These are phyloP conservation scores for Fibroporia radiculosa DNA, from an alignment of 768 basidiomycete genomes.

Conservation along the genomic window DNA sequence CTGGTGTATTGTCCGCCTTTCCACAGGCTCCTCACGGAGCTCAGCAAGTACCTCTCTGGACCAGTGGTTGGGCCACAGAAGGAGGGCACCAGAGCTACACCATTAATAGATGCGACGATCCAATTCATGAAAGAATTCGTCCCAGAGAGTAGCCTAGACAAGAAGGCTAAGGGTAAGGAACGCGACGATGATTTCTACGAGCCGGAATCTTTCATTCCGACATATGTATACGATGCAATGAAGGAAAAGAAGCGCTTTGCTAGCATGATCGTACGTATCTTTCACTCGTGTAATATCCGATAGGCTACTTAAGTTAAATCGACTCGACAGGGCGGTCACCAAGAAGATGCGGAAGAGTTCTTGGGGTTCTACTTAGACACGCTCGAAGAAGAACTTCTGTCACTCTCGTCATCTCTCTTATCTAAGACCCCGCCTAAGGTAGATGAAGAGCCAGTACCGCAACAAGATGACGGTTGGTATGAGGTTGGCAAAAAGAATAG, in stretches of 20 bases:
- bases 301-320: slow-evolving; percentile 7
- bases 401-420: slow-evolving; percentile 36
- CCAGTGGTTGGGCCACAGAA: slow-evolving; percentile 22
- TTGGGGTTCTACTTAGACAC: slow-evolving; percentile 96
- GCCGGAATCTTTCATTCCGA: slow-evolving; percentile 73
- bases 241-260: slow-evolving; percentile 92
- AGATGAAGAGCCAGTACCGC: slow-evolving; percentile 24
- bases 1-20: slow-evolving; percentile 89
- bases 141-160: slow-evolving; percentile 20
- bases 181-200: slow-evolving; percentile 40
- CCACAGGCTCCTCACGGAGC: slow-evolving; percentile 63
- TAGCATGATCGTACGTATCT: slow-evolving; percentile 68
- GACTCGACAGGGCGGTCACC: slow-evolving; percentile 64
- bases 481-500: slow-evolving; percentile 91
- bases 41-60: slow-evolving; percentile 47
- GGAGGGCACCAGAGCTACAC: slow-evolving; percentile 32
- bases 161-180: slow-evolving; percentile 37
- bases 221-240: slow-evolving; percentile 86
- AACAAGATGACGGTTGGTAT: slow-evolving; percentile 69
- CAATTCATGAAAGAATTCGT: slow-evolving; percentile 75
- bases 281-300: slow-evolving; percentile 1
- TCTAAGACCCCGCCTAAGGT: slow-evolving; percentile 24
- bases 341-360: slow-evolving; percentile 98
- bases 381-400: slow-evolving; percentile 83
- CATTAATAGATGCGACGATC: slow-evolving; percentile 61